These are phyloP conservation scores for Penicillium expansum DNA, from an alignment of 2,329 filamentous ascomycete species.

Conservation along the genomic window DNA sequence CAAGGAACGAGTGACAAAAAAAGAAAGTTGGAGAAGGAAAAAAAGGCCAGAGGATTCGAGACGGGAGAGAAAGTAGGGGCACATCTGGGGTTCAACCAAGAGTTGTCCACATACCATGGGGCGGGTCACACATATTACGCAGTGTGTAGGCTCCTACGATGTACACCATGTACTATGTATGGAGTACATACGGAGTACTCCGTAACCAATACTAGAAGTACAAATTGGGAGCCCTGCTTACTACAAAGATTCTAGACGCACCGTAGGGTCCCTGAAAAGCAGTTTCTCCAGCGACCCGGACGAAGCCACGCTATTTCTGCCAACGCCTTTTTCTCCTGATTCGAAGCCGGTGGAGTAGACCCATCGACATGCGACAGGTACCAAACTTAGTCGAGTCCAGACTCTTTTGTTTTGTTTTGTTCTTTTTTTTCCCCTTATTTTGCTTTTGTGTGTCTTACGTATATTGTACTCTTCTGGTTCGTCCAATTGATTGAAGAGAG, in stretches of 20 bases:
- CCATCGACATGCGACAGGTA: slow-evolving; percentile 10
- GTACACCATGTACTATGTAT: background rate
- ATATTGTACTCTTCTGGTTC: background rate
- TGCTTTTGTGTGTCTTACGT: background rate
- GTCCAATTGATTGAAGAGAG: background rate
- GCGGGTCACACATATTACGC: slow-evolving; percentile 4
- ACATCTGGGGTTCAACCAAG: slow-evolving; percentile 9
- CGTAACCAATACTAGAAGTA: background rate
- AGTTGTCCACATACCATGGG: slow-evolving; percentile 11
- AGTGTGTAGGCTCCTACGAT: background rate
- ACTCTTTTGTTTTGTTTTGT: background rate
- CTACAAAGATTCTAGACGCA: background rate
- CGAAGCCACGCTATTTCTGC: background rate
- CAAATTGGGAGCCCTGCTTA: background rate
- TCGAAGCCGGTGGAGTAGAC: slow-evolving; percentile 1
- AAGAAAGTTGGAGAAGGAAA: background rate
- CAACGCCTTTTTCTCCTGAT: slow-evolving; percentile 3
- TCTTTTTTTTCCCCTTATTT: background rate
- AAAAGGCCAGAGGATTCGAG: background rate
- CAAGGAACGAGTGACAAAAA: slow-evolving; percentile 4
- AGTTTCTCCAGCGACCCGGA: background rate
- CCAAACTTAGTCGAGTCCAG: slow-evolving; percentile 8
- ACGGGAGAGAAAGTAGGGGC: slow-evolving; percentile 7
- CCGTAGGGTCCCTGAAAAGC: background rate
- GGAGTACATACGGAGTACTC: too few relatives aligned